These are phyloP conservation scores for Exophiala bonariae DNA, from an alignment of 2,329 filamentous ascomycete genomes.

Conservation along the genomic window DNA sequence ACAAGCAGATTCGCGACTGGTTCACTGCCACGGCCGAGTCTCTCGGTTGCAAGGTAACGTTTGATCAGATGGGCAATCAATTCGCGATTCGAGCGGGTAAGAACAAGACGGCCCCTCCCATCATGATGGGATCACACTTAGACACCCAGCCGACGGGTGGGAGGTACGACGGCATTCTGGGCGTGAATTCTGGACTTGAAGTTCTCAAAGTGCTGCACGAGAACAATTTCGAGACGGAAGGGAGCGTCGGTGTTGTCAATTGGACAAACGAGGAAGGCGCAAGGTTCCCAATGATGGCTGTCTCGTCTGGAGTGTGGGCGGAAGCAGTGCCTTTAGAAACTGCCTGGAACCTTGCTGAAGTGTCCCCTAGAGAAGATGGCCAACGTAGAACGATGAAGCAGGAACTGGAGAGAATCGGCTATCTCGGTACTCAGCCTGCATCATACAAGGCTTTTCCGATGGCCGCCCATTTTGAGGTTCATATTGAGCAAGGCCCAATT, in stretches of 20 bases:
- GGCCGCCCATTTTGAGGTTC: conserved; percentile 78
- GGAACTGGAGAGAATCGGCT: conserved; percentile 71
- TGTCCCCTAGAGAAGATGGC: conserved; percentile 45
- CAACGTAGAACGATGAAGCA: conserved; percentile 56
- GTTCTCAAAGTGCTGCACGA: conserved; percentile 69
- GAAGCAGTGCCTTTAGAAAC: conserved; percentile 62
- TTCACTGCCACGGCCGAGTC: conserved; percentile 64
- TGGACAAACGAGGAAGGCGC: conserved; percentile 85
- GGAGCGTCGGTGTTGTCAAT: conserved; percentile 72
- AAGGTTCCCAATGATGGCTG: conserved; percentile 73
- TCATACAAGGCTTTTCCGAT: conserved; percentile 64
- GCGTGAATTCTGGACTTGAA: conserved; percentile 71
- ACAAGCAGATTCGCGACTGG: conserved; percentile 73
- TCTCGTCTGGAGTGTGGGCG: conserved; percentile 75
- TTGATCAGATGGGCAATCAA: conserved; percentile 79
- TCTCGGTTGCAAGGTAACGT: conserved; percentile 65
- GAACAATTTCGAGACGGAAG: conserved; percentile 66
- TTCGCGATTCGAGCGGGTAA: conserved; percentile 71
- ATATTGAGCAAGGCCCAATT: conserved; percentile 81
- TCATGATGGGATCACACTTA: conserved; percentile 69
- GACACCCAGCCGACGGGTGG: conserved; percentile 55
- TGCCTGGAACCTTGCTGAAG: conserved; percentile 63
- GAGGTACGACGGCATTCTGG: conserved; percentile 74
- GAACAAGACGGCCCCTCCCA: conserved; percentile 57
- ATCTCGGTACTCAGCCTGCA: conserved; percentile 60